Percentiles rank a stretch among this genome's conserved stretches.
Evolutionary conservation across 78 protist genomes (phyloP).

Genomic region (Paulinella micropora): DNA sequence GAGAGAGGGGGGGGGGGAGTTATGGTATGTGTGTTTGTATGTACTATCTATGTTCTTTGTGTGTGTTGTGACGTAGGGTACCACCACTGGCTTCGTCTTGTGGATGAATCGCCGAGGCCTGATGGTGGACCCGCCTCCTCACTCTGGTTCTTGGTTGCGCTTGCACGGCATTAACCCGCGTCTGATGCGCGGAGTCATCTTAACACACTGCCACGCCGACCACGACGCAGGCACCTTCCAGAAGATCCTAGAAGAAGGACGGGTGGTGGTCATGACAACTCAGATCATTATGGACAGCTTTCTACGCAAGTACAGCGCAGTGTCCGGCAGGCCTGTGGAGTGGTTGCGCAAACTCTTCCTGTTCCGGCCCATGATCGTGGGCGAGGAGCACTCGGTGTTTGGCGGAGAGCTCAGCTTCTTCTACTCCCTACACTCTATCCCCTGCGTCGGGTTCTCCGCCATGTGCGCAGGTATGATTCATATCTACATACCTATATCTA

Average conservation of each 20-base stretch:
- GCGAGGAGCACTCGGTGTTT: slow-evolving; percentile 12
- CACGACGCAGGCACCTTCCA: slow-evolving; percentile 64
- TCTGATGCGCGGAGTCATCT: slow-evolving; percentile 36
- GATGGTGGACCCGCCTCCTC: slow-evolving; percentile 58
- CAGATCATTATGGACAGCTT: slow-evolving; percentile 43
- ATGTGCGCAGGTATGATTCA: neutral
- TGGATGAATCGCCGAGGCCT: slow-evolving; percentile 54
- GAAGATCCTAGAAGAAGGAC: slow-evolving; percentile 11
- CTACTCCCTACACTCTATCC: slow-evolving; percentile 55
- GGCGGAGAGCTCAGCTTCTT: slow-evolving; percentile 45
- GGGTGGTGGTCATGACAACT: slow-evolving; percentile 50
- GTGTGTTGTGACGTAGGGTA: too few relatives aligned
- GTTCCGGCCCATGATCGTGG: slow-evolving; percentile 28
- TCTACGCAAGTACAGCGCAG: slow-evolving; percentile 32
- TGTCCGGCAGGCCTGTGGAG: neutral
- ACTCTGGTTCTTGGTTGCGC: slow-evolving; percentile 31
- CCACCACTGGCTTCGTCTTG: slow-evolving; percentile 54
- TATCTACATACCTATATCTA: neutral
- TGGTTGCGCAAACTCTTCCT: slow-evolving; percentile 32
- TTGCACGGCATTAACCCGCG: slow-evolving; percentile 51
- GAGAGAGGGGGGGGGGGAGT: neutral
- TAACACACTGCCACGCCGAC: slow-evolving; percentile 61
- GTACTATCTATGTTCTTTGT: neutral
- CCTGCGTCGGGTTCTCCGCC: slow-evolving; percentile 42
- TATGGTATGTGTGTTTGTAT: neutral